Conservation (phyloP, 148 eudicot species). For the Fagopyrum tataricum region DNA sequence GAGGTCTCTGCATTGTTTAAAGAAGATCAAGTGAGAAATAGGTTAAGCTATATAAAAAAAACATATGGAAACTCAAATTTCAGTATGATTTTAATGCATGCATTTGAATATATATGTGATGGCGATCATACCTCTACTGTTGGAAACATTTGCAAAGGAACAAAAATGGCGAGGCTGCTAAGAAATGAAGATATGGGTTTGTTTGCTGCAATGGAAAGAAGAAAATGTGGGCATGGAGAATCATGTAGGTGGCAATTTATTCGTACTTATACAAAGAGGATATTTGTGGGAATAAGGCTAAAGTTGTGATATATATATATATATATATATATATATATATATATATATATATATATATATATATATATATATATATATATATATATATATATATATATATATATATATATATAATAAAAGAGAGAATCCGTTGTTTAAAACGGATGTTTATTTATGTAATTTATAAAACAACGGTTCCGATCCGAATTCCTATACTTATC, state of each 20-base stretch:
- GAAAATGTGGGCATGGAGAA: conserved; percentile 7
- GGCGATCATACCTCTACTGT: conserved; percentile 7
- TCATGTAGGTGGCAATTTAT: neutral
- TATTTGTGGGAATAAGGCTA: neutral
- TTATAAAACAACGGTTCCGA: no score
- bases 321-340: no score
- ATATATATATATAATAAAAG: no score
- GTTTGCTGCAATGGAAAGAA: conserved; percentile 16
- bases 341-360: no score
- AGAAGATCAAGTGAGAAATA: neutral
- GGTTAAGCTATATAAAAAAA: conserved; percentile 1
- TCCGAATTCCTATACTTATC: no score
- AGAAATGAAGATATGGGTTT: conserved; percentile 12
- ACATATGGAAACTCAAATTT: neutral
- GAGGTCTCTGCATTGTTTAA: conserved; percentile 59
- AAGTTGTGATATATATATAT: neutral
- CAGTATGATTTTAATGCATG: neutral
- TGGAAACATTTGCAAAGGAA: neutral
- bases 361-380: no score
- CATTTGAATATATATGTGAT: no score
- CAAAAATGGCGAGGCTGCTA: conserved; percentile 5
- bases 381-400: no score
- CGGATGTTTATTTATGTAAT: no score
- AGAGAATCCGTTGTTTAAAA: no score
- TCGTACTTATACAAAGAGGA: conserved; percentile 8